Evolutionary conservation across 106 monocot genomes (phyloP), one percentile per base, ranked within the genome.

Genomic region (Chionographis japonica): DNA sequence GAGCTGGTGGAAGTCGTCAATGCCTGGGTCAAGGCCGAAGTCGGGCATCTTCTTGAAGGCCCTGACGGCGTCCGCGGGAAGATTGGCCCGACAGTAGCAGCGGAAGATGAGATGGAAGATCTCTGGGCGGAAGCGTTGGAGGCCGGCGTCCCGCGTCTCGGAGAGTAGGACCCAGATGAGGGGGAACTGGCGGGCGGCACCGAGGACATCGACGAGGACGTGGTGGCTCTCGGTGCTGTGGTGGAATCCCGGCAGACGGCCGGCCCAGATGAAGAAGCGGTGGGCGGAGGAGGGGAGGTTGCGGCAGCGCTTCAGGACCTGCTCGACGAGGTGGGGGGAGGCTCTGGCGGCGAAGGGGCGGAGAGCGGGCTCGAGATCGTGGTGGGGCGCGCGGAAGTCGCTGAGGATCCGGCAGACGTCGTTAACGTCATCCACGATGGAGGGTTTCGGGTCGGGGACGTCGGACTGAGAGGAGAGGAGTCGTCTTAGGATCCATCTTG

Each of bases 401-500:
- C 84, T 85, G 17, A 92, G 76, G 12, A 90, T 43, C 6, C 92
- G 86, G 77, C 89, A 97, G 14, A 97, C 51, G 56, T 81, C 74
- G 68, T 83, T 77, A 37, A 88, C 77, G 55, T 51, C 58, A 52
- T 14, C 12, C 12, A 54, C 2, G 66, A 5, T 3, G 64, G 58
- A 20, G 59, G 16, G 63, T 17, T 17, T 51, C 65, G 50, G 41
- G 46, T 46, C 9, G 13, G 50, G 41, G 46, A 0, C 9, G 13
- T 4, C 37, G 16, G 60, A 3, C 56, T 35, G 1, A 50, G 62
- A 19, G 56, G 54, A 61, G 56, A 59, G n/a, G 17, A 46, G 46
- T 5, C 8, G 9, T 5, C 8, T 10, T 5, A 10, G 9, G 46
- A 10, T 5, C 8, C 5, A 6, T 10, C 50, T 8, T 20, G 46